phyloP scores from a whole-genome alignment of 2,329 filamentous ascomycete genomes.

The Cryphonectria radicalis region DNA sequence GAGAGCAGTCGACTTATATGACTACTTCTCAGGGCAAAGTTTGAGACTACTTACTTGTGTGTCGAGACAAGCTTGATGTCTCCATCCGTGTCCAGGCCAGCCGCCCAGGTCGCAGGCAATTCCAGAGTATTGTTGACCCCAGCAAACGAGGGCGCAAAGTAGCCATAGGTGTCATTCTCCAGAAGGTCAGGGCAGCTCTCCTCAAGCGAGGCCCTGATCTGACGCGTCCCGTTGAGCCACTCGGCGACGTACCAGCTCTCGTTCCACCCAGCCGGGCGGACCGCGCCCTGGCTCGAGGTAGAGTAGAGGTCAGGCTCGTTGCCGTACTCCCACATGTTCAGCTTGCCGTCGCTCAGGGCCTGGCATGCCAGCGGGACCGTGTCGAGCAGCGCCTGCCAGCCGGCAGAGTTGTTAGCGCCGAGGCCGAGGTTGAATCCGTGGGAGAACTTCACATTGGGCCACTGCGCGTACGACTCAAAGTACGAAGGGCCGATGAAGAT shows the following conservation, averaged over 20 bases:
- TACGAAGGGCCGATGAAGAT: constrained; percentile 64
- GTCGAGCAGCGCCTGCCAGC: constrained; percentile 55
- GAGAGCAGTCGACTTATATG: too few species aligned
- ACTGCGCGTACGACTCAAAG: constrained; percentile 66
- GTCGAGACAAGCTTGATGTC: constrained; percentile 59
- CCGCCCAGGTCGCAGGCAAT: constrained; percentile 53
- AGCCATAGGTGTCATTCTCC: constrained; percentile 48
- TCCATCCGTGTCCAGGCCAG: constrained; percentile 54
- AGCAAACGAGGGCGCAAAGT: constrained; percentile 62
- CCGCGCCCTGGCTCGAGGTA: constrained; percentile 53
- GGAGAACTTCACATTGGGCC: constrained; percentile 57
- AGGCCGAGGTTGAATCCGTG: constrained; percentile 66
- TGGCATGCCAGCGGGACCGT: constrained; percentile 62
- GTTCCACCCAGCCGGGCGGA: constrained; percentile 56
- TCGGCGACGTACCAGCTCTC: constrained; percentile 60
- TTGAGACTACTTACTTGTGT: constrained; percentile 55
- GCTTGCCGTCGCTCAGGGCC: constrained; percentile 53
- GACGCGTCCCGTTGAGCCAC: constrained; percentile 59
- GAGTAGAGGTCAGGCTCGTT: constrained; percentile 67
- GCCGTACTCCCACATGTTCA: constrained; percentile 65
- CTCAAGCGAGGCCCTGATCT: constrained; percentile 51
- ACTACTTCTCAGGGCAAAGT: too few species aligned
- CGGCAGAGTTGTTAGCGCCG: constrained; percentile 54
- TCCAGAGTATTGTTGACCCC: constrained; percentile 56
- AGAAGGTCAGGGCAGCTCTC: constrained; percentile 56